Evolutionary conservation across 495 filamentous ascomycete species (phyloP), one percentile per base, ranked within the genome.

Genomic region (Penicillium argentinense): DNA sequence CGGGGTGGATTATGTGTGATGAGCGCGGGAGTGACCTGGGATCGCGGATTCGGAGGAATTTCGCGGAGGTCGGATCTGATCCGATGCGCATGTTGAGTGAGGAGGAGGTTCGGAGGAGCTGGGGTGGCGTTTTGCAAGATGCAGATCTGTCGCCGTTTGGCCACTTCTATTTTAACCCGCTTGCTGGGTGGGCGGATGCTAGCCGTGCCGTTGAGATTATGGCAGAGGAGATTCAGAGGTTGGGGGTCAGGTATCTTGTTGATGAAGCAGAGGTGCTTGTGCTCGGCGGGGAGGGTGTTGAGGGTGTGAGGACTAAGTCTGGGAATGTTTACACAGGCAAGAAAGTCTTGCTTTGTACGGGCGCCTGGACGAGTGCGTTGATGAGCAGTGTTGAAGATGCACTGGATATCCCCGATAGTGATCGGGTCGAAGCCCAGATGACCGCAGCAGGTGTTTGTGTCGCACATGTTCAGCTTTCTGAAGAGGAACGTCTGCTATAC

Each of bases 341-440:
- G 2, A 65, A 71, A 23, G 62, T 77, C 13, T 52, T 85, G 2
- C 57, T 86, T 17, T 74, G 63, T 21, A 84, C 81, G 0, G 81
- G 81, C 0, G 79, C 82, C 7, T 75, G 67, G 58, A 86, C 82
- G 2, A 63, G 60, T 45, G 28, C 55, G 2, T 26, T 75, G 25
- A 60, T 74, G 49, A 43, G 58, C 14, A 41, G 51, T 0, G 5
- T 64, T 3, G 69, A 74, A 40, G 67, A 67, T 27, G 42, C 55
- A 22, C 47, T 72, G 12, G 36, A 47, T 6, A 54, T 72, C 9
- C n/a, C 38, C 4, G 49, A 51, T 5, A 42, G 47, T 3, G 45
- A 62, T 9, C 28, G 65, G 17, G 54, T 72, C 7, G 65, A 75
- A 39, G 53, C 41, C 11, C 72, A 76, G 45, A 49, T 67, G 14